These are phyloP conservation scores for Beauveria sp. DNA, from an alignment of 2,329 filamentous ascomycete genomes.

Conservation along the genomic window DNA sequence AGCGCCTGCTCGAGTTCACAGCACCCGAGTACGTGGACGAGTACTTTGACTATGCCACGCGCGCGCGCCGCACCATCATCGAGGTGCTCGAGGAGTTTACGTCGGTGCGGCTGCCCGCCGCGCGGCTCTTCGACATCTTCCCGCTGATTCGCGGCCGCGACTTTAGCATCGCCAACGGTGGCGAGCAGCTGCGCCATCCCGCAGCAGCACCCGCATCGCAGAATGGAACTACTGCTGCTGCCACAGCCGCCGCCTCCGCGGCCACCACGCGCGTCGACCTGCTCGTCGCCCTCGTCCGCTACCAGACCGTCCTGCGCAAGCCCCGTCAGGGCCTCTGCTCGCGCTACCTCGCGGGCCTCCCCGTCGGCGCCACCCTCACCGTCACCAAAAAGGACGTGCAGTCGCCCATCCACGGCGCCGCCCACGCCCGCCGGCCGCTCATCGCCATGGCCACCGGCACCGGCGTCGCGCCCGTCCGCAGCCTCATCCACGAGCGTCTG, in stretches of 20 bases:
- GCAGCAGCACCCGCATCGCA: neutral
- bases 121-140: constrained; percentile 64
- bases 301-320: constrained; percentile 77
- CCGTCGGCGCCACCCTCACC: constrained; percentile 47
- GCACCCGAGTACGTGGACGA: constrained; percentile 77
- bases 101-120: constrained; percentile 71
- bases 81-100: constrained; percentile 90
- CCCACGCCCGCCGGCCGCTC: constrained; percentile 44
- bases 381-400: constrained; percentile 49
- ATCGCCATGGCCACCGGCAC: constrained; percentile 80
- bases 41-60: constrained; percentile 90
- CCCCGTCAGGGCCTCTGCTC: constrained; percentile 85
- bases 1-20: constrained; percentile 77
- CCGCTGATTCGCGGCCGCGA: constrained; percentile 81
- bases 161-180: constrained; percentile 84
- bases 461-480: constrained; percentile 76
- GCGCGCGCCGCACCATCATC: constrained; percentile 81
- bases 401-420: constrained; percentile 32
- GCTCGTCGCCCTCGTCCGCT: constrained; percentile 82
- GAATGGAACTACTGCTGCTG: neutral
- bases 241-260: neutral
- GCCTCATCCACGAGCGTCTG: constrained; percentile 69
- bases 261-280: constrained; percentile 54
- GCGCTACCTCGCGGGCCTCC: constrained; percentile 66
- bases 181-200: constrained; percentile 27